A percentile compares a stretch with the other conserved stretches of the same genome.
phyloP scores from a whole-genome alignment of 1,284 basidiomycete species.

The Papiliotrema nemorosa region DNA sequence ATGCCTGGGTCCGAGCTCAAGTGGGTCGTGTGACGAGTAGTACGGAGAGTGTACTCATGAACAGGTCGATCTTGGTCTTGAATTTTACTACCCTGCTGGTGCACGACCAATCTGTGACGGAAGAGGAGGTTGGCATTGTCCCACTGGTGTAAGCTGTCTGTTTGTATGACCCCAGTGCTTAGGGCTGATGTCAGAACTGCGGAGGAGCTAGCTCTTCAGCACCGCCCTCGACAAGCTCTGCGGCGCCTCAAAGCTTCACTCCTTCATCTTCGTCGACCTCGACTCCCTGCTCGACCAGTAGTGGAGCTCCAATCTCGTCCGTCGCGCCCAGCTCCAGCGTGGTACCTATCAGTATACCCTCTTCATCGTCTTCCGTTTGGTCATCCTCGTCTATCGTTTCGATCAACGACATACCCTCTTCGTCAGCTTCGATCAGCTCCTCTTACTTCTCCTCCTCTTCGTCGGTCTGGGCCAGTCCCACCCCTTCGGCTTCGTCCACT shows the following conservation, averaged over 20 bases:
- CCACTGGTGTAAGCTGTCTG: slow-evolving; percentile 3
- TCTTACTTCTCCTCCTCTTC: neutral
- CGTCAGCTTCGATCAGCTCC: neutral
- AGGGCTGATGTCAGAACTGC: neutral
- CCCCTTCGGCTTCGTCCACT: neutral
- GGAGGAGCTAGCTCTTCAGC: neutral
- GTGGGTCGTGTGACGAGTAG: too few relatives aligned
- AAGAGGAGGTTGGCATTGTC: slow-evolving; percentile 14
- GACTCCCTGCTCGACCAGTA: too few relatives aligned
- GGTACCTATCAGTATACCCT: neutral
- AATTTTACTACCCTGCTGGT: slow-evolving; percentile 12
- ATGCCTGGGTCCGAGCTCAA: slow-evolving; percentile 16
- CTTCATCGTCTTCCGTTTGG: neutral
- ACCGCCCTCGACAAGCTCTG: neutral
- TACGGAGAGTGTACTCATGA: too few relatives aligned
- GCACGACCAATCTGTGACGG: slow-evolving; percentile 17
- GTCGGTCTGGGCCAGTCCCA: neutral
- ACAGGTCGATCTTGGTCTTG: slow-evolving; percentile 15
- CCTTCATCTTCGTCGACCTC: neutral
- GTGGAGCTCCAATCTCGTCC: too few relatives aligned
- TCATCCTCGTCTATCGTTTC: too few relatives aligned
- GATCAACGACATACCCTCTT: too few relatives aligned
- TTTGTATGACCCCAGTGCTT: neutral
- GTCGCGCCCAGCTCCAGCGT: neutral
- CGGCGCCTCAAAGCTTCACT: neutral